phyloP scores from a whole-genome alignment of 1,139 yeast genomes.

The Saccharomycopsis crataegensis region DNA sequence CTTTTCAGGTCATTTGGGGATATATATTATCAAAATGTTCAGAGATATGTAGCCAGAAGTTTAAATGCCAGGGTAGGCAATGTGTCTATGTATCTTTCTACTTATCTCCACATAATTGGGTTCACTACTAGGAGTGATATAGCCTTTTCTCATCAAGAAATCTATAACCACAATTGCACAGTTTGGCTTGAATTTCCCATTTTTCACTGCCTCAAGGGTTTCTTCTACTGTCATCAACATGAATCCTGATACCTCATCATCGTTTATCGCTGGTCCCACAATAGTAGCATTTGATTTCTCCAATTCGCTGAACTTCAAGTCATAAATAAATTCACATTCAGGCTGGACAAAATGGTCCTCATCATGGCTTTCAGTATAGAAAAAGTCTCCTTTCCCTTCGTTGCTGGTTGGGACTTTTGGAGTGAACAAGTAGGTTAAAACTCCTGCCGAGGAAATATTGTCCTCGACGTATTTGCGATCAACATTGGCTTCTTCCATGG shows the following conservation, averaged over 20 bases:
- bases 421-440: constrained; percentile 57
- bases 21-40: too few species aligned
- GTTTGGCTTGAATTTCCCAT: constrained; percentile 77
- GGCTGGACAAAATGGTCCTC: constrained; percentile 65
- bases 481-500: constrained; percentile 89
- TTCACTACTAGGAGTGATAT: constrained; percentile 53
- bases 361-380: constrained; percentile 27
- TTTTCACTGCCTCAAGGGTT: constrained; percentile 39
- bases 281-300: constrained; percentile 71
- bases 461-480: constrained; percentile 39
- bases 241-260: constrained; percentile 80
- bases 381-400: constrained; percentile 16
- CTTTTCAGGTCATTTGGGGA: too few species aligned
- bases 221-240: constrained; percentile 53
- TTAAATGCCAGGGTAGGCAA: constrained; percentile 55
- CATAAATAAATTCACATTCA: constrained; percentile 78
- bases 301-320: constrained; percentile 46
- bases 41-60: too few species aligned
- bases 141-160: constrained; percentile 77
- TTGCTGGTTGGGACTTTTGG: constrained; percentile 22
- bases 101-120: constrained; percentile 53
- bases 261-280: constrained; percentile 66
- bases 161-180: constrained; percentile 77
- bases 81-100: constrained; percentile 52
- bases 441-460: constrained; percentile 50